Evolutionary conservation across 2,329 filamentous ascomycete species (phyloP), one percentile per base, ranked within the genome.

Genomic region (Xylaria sp.): DNA sequence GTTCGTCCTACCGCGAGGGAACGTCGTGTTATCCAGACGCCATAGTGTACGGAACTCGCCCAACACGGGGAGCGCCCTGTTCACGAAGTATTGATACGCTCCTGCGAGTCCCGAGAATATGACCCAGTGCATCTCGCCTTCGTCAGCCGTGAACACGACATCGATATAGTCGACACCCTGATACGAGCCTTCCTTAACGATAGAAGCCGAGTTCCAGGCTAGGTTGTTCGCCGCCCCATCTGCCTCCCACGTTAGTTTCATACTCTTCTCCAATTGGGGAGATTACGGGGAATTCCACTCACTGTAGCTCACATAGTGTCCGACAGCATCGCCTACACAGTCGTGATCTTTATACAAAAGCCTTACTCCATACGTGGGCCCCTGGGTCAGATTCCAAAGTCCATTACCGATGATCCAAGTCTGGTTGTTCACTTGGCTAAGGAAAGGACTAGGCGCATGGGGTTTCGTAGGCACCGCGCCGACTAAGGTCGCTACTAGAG

Each of bases 61-160:
- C 7, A 86, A 79, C 0, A 77, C 79, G 0, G 85, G 84, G 3
- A 86, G 76, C 3, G 79, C 82, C 60, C 78, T 82, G 73, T 87
- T 86, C 67, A 86, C 83, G 60, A 86, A 85, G 76, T 87, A 87
- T 64, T 86, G 85, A 71, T 87, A 86, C n/a, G 85, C 84, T n/a
- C 85, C 85, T 2, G 82, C 77, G 1, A 86, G 81, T 18, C 82
- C 80, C 2, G 83, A 79, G 69, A 83, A 82, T 65, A 87, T 83
- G 12, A 87, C 82, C 84, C 84, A 87, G 69, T 87, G 85, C 65
- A 86, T 81, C 62, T 86, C 84, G 7, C 83, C 84, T 72, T 84
- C 83, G 0, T 67, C 74, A 0, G 85, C 82, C 2, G 77, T 81
- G 74, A 86, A 86, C 33, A 79, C 78, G 62, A 87, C 78, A 69